Base-by-base conservation (phyloP, 345 rosid species). In the Populus simonii region DNA sequence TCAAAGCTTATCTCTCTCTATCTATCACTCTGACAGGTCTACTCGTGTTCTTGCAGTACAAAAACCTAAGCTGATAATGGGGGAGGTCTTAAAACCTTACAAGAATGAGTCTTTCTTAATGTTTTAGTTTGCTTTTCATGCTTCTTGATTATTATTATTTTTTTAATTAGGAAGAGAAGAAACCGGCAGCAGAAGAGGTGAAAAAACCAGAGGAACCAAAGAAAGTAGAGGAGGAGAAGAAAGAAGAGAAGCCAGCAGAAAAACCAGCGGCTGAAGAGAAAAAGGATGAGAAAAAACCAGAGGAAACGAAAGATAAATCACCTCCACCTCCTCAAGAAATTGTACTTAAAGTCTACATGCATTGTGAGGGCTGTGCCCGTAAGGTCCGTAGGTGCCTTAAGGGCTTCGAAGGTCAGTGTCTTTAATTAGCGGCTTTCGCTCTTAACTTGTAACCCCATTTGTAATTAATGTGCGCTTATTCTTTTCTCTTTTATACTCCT, bases 311-410 rank as follows among this genome's bases (percentile, higher is more conserved):
- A 68, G 86, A 83, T 22, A 86, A 83, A 51, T 10, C 84, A 7
- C 86, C 92, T 8, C 77, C 89, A 7, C 86, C 92, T 4, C 91
- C 94, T 1, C 92, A 82, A 69, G 99, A 95, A 78, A 90, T 95
- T 23, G 80, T 95, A 7, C 86, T 95, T 43, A 89, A 83, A 78
- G 96, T 92, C 15, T 92, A 83, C 92, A 95, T 95, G 98, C 99
- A 95, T 87, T 95, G 99, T 74, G 98, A 95, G 86, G 99, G 98
- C 38, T 95, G 99, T 73, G 98, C 99, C 47, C 91, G 93, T 35
- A 95, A 93, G 82, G 89, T 95, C 67, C 96, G 89, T 65, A 80
- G 88, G 51, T 85, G 94, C 67, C 94, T 95, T 59, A 91, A 80
- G 74, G 93, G 96, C 71, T 95, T 93, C 70, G 90, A 90, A 68